phyloP scores from a whole-genome alignment of 1,284 basidiomycete species.

The Rhodotorula sp. region DNA sequence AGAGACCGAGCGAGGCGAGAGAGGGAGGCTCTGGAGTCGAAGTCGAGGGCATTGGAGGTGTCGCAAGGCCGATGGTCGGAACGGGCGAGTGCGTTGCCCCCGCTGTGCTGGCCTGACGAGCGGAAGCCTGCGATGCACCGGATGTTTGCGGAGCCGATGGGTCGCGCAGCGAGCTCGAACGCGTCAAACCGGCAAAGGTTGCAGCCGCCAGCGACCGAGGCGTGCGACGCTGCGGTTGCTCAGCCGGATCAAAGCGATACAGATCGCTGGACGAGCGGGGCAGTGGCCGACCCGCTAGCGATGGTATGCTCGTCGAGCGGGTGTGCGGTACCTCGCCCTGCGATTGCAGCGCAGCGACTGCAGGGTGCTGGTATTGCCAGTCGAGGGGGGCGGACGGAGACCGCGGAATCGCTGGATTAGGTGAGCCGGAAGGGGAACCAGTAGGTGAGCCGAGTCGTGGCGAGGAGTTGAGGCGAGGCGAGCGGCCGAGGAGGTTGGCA shows the following conservation, averaged over 20 bases:
- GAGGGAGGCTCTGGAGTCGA: neutral
- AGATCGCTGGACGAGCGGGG: conserved; percentile 1
- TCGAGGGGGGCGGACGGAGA: conserved; percentile 22
- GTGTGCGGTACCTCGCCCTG: neutral
- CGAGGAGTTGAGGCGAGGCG: conserved; percentile 16
- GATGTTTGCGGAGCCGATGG: neutral
- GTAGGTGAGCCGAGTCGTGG: conserved; percentile 2
- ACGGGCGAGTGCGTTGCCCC: neutral
- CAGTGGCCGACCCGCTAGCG: neutral
- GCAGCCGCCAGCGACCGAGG: conserved; percentile 13
- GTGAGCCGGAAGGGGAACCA: neutral
- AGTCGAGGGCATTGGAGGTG: conserved; percentile 1
- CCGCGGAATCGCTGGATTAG: conserved; percentile 9
- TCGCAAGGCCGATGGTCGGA: conserved; percentile 14
- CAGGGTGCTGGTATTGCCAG: conserved; percentile 9
- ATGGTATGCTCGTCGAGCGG: conserved; percentile 13
- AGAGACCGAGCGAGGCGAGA: conserved; percentile 36
- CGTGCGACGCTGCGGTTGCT: conserved; percentile 2
- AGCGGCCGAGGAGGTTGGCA: conserved; percentile 23
- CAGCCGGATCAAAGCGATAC: neutral
- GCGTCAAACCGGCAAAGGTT: conserved; percentile 15
- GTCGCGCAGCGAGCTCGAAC: neutral
- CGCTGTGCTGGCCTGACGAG: neutral
- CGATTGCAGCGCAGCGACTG: conserved; percentile 8
- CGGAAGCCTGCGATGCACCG: neutral